A percentile compares a stretch with the other conserved stretches of the same genome.
Evolutionary conservation across 345 rosid species (phyloP).

Genomic region (Cardamine chenopodiifolia): DNA sequence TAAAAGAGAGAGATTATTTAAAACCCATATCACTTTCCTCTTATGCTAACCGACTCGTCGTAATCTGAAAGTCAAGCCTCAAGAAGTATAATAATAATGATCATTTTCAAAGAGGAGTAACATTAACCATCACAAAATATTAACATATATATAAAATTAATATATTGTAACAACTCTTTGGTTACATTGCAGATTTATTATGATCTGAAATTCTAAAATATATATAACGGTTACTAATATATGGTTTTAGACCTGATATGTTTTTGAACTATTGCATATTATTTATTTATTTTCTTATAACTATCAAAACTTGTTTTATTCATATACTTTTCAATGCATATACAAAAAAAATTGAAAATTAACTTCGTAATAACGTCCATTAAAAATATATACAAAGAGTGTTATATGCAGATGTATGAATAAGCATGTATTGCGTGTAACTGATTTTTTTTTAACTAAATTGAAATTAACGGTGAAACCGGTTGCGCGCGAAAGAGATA

Average conservation of each 20-base stretch:
- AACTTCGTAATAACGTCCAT: background rate
- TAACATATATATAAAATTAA: too few species aligned
- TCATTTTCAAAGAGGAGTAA: background rate
- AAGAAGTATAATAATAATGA: background rate
- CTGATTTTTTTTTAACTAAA: background rate
- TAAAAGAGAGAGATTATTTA: background rate
- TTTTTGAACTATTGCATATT: background rate
- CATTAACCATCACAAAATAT: background rate
- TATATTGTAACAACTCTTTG: background rate
- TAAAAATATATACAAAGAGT: background rate
- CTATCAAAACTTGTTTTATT: background rate
- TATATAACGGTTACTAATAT: background rate
- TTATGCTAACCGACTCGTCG: constrained; percentile 10
- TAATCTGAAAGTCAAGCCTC: constrained; percentile 13
- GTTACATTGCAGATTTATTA: background rate
- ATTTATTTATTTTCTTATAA: background rate
- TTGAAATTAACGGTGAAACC: constrained; percentile 17
- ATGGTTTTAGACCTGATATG: background rate
- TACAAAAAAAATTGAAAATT: background rate
- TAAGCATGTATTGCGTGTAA: background rate
- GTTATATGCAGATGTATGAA: background rate
- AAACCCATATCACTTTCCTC: constrained; percentile 25
- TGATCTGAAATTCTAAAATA: background rate
- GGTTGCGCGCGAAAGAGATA: background rate
- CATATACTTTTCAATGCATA: background rate